Evolutionary conservation across 2,329 filamentous ascomycete species (phyloP), one percentile per base, ranked within the genome.

Genomic region (Exophiala calicioides): DNA sequence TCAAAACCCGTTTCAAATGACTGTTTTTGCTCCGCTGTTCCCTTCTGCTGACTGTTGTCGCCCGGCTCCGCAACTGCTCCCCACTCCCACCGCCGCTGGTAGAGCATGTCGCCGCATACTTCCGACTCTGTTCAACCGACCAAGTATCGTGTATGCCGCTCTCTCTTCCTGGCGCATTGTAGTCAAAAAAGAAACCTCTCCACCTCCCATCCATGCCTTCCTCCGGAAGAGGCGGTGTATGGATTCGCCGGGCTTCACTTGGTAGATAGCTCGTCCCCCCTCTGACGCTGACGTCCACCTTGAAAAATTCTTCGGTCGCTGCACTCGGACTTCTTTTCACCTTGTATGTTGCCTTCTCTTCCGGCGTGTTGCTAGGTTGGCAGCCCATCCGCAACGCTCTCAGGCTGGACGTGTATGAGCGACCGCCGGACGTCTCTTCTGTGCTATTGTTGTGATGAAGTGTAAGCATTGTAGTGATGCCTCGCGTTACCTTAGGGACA

Each of bases 231-330:
- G 55, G 57, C n/a, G 58, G 58, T 12, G 58, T 60, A 36, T 59
- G 53, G 26, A 60, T 56, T 19, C 58, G 44, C 21, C 58, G 48
- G 18, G 58, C 58, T 44, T 59, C 58, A 37, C 57, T 59, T 15
- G 58, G 57, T 13, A 60, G 47, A 38, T 60, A 59, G 45, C 53
- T 59, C 16, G 58, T 59, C 5, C 52, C 55, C 18, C 58, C 58
- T 33, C 48, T 34, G 9, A 56, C 49, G 27, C 57, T 59, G 43
- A 60, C 58, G 33, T 60, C 58, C 18, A 60, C 53, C 29, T 57
- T 59, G 10, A 59, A 19, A 36, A 56, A 60, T 31, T 59, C 58
- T 35, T 60, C 57, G 9, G 55, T 57, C 34, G 55, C 51, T 19
- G 55, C 51, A 37, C 57, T 59, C 10, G 53, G 42, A 31, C 51